Evolutionary conservation across 1,284 basidiomycete species (phyloP), one percentile per base, ranked within the genome.

Genomic region (Irpex lacteus): DNA sequence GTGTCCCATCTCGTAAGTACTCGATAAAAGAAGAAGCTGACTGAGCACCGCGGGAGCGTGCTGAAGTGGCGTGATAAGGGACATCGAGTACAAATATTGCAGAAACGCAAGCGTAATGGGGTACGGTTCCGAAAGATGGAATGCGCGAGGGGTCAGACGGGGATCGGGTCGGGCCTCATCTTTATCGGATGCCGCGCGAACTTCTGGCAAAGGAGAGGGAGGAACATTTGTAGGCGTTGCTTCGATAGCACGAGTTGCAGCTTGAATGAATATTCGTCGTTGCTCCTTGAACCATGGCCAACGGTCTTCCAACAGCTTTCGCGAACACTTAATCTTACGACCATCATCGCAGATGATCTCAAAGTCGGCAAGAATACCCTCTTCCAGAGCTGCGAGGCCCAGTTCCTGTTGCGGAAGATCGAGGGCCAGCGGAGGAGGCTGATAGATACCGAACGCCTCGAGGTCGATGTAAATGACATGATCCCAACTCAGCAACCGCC

Each of bases 261-360:
- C 81, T 60, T 84, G 80, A 37, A 87, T 69, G 70, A 91, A 86
- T 61, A 80, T 76, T 60, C 78, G 74, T 21, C 89, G 80, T 72
- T 95, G 89, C 61, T 89, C 84, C 64, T 85, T 87, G 81, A 98
- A 96, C 96, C 96, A 98, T 0, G 91, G 87, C 96, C 96, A 98
- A 13, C 96, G 85, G 49, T 92, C 89, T 73, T 94, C 90, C 19
- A 98, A 80, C 18, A 95, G 77, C 72, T 85, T 88, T 53, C 94
- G 84, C 21, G 94, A 95, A 74, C 94, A 96, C 56, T 84, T 80
- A 66, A 98, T 85, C 68, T 85, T 85, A 63, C 94, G 84, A 0
- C 94, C 94, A 74, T 98, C 96, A 66, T 96, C 93, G 73, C 93
- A 95, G 15, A 98, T 80, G 63, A 98, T 82, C 73, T 96, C 94